Conservation (phyloP, 768 basidiomycete species). For the Xerocomellus amylosporus region DNA sequence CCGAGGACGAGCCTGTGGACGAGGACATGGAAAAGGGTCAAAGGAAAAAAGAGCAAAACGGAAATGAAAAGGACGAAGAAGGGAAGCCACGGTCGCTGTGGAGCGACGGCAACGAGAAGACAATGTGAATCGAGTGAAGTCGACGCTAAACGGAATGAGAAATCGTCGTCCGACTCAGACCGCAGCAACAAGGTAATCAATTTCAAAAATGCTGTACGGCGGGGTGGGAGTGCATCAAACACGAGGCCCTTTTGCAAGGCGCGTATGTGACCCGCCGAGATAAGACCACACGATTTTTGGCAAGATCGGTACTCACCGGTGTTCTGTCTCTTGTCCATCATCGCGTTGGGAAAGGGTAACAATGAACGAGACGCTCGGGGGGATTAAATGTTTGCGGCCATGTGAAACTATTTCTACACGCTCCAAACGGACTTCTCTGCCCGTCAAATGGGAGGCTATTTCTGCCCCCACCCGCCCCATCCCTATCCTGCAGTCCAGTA, state of each 20-base stretch:
- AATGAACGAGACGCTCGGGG: too few relatives aligned
- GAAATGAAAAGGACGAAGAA: not conserved
- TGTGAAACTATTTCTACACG: not conserved
- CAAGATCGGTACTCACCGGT: too few relatives aligned
- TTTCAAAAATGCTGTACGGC: not conserved
- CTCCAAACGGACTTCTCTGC: not conserved
- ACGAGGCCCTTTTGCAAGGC: too few relatives aligned
- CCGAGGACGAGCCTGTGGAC: not conserved
- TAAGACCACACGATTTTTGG: too few relatives aligned
- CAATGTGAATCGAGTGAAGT: too few relatives aligned
- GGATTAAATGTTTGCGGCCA: not conserved
- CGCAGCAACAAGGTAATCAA: not conserved
- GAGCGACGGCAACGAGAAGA: not conserved
- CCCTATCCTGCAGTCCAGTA: too few relatives aligned
- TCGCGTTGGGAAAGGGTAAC: too few relatives aligned
- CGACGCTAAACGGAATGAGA: not conserved
- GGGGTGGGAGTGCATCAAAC: not conserved
- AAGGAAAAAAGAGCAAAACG: not conserved
- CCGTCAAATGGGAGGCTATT: too few relatives aligned
- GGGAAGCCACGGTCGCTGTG: not conserved
- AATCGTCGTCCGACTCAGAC: too few relatives aligned
- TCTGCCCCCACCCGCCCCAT: too few relatives aligned
- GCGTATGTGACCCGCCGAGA: too few relatives aligned
- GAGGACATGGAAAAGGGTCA: constrained; percentile 20
- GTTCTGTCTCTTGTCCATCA: too few relatives aligned